phyloP scores from a whole-genome alignment of 2,329 filamentous ascomycete genomes.

The Penicillium expansum region DNA sequence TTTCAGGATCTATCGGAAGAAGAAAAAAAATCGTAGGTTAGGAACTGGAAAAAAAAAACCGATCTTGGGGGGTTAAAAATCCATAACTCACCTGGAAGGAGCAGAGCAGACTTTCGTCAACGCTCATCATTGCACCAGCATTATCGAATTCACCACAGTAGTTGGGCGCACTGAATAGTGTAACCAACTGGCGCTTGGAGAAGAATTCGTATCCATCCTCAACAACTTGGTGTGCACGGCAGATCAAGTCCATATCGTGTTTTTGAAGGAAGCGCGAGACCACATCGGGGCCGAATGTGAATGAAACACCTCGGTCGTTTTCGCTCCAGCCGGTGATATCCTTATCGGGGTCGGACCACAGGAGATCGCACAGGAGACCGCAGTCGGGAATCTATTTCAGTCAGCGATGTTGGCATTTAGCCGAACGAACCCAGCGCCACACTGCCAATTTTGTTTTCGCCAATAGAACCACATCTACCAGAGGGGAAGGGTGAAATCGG shows the following conservation, averaged over 20 bases:
- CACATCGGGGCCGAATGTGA: slow-evolving; percentile 96
- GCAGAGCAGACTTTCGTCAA: slow-evolving; percentile 96
- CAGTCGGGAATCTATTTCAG: slow-evolving; percentile 84
- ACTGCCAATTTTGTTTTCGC: slow-evolving; percentile 8
- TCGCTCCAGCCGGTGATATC: slow-evolving; percentile 99
- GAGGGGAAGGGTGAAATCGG: background rate
- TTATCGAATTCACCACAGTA: slow-evolving; percentile 99
- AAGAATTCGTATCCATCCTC: slow-evolving; percentile 99
- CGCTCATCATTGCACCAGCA: slow-evolving; percentile 99
- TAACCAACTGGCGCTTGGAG: slow-evolving; percentile 95
- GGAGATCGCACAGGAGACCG: slow-evolving; percentile 90
- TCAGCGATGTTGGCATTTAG: slow-evolving; percentile 43
- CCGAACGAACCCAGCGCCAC: slow-evolving; percentile 24
- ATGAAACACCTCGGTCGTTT: slow-evolving; percentile 97
- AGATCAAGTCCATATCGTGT: slow-evolving; percentile 99
- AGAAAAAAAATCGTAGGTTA: slow-evolving; percentile 15
- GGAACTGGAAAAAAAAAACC: background rate
- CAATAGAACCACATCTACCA: slow-evolving; percentile 3
- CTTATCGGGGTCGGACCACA: slow-evolving; percentile 99
- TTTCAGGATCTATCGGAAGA: slow-evolving; percentile 76
- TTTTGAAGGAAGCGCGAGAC: slow-evolving; percentile 97
- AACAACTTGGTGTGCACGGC: slow-evolving; percentile 96
- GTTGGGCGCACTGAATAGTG: slow-evolving; percentile 95
- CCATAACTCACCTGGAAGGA: slow-evolving; percentile 79
- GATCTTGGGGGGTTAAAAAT: background rate